phyloP scores from a whole-genome alignment of 768 basidiomycete species.

The Amanita fuliginea region DNA sequence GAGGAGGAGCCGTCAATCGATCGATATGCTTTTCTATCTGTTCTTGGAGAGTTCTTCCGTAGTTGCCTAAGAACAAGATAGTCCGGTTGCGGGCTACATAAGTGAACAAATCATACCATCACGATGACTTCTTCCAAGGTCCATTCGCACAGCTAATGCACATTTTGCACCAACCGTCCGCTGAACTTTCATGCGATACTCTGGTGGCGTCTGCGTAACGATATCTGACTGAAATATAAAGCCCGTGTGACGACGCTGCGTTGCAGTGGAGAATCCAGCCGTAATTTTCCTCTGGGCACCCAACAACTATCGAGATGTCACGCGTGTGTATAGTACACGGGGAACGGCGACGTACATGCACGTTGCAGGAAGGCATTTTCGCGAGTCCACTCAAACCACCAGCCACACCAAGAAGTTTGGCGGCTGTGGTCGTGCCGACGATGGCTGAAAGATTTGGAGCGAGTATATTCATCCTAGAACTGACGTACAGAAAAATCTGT shows the following conservation, averaged over 20 bases:
- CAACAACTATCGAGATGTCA: constrained; percentile 48
- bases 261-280: constrained; percentile 81
- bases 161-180: constrained; percentile 90
- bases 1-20: constrained; percentile 86
- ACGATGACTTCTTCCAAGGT: constrained; percentile 72
- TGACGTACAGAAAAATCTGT: constrained; percentile 98
- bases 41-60: constrained; percentile 68
- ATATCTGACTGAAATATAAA: constrained; percentile 94
- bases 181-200: constrained; percentile 87
- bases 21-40: constrained; percentile 94
- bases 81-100: neutral
- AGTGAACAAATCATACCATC: constrained; percentile 44
- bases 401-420: constrained; percentile 94
- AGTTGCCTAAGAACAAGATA: constrained; percentile 39
- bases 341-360: constrained; percentile 53
- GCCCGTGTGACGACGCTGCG: constrained; percentile 87
- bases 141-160: constrained; percentile 85
- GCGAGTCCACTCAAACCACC: constrained; percentile 85
- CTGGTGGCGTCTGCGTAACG: constrained; percentile 74
- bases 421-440: constrained; percentile 97
- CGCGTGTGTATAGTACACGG: neutral
- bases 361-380: constrained; percentile 93
- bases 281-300: constrained; percentile 92
- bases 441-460: constrained; percentile 98
- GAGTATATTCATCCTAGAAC: constrained; percentile 96